A percentile compares a stretch with the other conserved stretches of the same genome.
phyloP scores from a whole-genome alignment of 306 rosid species.

The Cicer bijugum region DNA sequence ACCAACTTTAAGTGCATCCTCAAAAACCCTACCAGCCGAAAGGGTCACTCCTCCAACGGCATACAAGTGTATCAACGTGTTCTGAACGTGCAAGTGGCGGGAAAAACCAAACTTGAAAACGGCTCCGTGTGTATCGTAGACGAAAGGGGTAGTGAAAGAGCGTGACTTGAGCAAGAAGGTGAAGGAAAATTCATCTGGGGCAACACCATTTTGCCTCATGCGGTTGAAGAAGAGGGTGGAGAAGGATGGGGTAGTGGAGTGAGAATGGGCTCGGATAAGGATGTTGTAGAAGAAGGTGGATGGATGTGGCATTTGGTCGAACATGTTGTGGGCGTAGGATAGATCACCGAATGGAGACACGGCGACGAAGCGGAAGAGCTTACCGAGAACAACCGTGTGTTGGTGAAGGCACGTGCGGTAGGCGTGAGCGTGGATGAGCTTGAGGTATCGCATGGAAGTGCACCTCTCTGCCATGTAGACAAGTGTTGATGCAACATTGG shows the following conservation, averaged over 20 bases:
- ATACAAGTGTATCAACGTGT: constrained; percentile 60
- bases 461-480: constrained; percentile 56
- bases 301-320: constrained; percentile 57
- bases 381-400: constrained; percentile 58
- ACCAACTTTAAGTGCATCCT: constrained; percentile 47
- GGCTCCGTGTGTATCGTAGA: constrained; percentile 47
- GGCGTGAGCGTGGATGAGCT: constrained; percentile 59
- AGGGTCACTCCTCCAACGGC: constrained; percentile 51
- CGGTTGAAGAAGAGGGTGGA: constrained; percentile 53
- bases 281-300: constrained; percentile 64
- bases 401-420: constrained; percentile 49
- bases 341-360: constrained; percentile 64
- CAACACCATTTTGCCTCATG: constrained; percentile 52
- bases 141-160: constrained; percentile 30
- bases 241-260: constrained; percentile 42
- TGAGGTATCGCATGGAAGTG: constrained; percentile 57
- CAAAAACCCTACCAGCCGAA: constrained; percentile 54
- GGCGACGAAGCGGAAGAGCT: constrained; percentile 66
- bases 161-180: constrained; percentile 62
- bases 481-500: constrained; percentile 46
- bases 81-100: constrained; percentile 55
- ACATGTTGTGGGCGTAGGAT: constrained; percentile 58
- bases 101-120: constrained; percentile 60
- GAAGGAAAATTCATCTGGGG: constrained; percentile 62
- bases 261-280: constrained; percentile 64